phyloP scores from a whole-genome alignment of 257 asterid species.

The Solanum paucissectum region DNA sequence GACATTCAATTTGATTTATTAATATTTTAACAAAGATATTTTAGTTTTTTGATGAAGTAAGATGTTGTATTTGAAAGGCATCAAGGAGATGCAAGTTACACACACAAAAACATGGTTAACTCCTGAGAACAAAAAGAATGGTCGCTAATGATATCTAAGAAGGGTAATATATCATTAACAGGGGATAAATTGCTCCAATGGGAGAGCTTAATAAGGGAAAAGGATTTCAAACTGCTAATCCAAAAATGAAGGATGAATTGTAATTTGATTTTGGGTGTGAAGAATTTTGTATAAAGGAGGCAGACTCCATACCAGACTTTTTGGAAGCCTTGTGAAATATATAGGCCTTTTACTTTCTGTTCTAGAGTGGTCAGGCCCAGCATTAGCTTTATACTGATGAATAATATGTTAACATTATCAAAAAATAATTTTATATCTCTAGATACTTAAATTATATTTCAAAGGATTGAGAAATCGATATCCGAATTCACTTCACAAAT shows the following conservation, averaged over 20 bases:
- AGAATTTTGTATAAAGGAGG: neutral
- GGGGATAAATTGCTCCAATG: neutral
- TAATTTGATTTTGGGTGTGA: neutral
- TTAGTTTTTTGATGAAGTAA: neutral
- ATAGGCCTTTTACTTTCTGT: neutral
- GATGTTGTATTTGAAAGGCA: neutral
- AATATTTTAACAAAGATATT: neutral
- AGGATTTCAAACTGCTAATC: neutral
- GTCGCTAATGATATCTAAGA: neutral
- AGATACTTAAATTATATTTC: neutral
- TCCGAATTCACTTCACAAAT: neutral
- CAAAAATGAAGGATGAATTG: neutral
- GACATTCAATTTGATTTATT: neutral
- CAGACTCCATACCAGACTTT: neutral
- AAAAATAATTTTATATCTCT: neutral
- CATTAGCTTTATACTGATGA: neutral
- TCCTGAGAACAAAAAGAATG: neutral
- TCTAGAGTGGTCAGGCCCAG: neutral
- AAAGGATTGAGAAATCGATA: neutral
- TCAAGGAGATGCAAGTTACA: neutral
- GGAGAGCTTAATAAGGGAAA: neutral
- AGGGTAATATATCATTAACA: neutral
- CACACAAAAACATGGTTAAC: neutral
- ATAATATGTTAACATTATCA: neutral
- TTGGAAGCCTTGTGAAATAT: neutral